A percentile compares a stretch with the other conserved stretches of the same genome.
These are phyloP conservation scores for Furcasterigmium furcatum DNA, from an alignment of 2,329 filamentous ascomycete genomes.

Conservation along the genomic window DNA sequence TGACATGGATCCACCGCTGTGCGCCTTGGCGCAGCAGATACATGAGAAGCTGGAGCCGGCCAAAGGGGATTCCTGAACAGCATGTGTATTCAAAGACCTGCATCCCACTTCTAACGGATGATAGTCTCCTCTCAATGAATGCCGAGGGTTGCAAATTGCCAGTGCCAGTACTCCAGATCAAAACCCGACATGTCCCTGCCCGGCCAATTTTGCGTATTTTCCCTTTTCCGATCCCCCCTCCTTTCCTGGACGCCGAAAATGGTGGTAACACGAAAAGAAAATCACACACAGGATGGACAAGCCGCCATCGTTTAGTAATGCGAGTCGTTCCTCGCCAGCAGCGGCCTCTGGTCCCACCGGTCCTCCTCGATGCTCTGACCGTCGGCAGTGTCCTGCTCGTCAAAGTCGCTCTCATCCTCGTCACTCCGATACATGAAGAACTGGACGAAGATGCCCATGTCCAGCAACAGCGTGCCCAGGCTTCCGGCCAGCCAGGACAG, in stretches of 20 bases:
- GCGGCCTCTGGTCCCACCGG: constrained; percentile 31
- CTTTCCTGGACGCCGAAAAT: background rate
- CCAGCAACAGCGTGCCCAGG: constrained; percentile 79
- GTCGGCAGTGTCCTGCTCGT: constrained; percentile 19
- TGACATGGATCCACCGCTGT: no score
- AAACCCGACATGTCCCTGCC: no score
- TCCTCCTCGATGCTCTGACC: constrained; percentile 23
- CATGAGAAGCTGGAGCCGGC: no score
- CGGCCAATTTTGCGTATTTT: background rate
- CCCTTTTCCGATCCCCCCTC: background rate
- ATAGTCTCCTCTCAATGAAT: no score
- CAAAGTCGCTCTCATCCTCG: constrained; percentile 21
- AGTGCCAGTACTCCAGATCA: no score
- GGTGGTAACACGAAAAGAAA: no score
- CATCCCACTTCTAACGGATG: no score
- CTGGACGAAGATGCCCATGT: constrained; percentile 83
- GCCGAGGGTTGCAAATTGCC: no score
- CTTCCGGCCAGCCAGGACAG: constrained; percentile 88
- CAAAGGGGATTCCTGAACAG: no score
- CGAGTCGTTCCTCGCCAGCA: constrained; percentile 16
- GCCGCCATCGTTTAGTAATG: constrained; percentile 1
- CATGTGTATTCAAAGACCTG: no score
- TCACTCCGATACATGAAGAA: constrained; percentile 78
- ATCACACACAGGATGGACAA: background rate
- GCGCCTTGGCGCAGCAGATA: no score